Percentiles rank a stretch among this genome's conserved stretches.
These are phyloP conservation scores for Antrodiella citrinella DNA, from an alignment of 768 basidiomycete species.

Conservation along the genomic window DNA sequence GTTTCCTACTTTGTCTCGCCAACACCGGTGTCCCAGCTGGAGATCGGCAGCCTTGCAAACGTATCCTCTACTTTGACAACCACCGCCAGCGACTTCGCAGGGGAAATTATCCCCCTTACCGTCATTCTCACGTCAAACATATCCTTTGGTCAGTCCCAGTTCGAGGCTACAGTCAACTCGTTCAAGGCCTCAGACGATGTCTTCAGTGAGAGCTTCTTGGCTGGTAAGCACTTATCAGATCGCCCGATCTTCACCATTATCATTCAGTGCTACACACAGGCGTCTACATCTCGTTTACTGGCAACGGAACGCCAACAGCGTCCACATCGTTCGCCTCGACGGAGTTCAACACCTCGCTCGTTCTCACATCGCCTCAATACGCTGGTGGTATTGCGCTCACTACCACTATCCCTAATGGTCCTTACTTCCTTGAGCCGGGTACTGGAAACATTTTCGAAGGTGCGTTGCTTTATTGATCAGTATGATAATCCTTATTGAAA, in stretches of 20 bases:
- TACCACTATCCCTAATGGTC: constrained; percentile 14
- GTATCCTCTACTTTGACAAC: background rate
- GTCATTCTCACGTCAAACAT: constrained; percentile 14
- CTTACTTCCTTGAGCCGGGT: constrained; percentile 17
- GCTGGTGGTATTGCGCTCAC: constrained; percentile 10
- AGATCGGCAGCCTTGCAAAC: background rate
- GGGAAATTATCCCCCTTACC: constrained; percentile 17
- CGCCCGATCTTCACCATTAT: background rate
- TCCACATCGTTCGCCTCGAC: constrained; percentile 4
- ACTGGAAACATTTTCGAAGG: constrained; percentile 21
- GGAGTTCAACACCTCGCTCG: constrained; percentile 5
- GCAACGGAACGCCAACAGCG: constrained; percentile 4
- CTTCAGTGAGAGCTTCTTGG: constrained; percentile 17
- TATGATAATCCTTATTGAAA: no score
- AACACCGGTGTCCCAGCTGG: constrained; percentile 9
- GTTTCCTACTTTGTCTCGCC: constrained; percentile 11
- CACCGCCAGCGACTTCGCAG: background rate
- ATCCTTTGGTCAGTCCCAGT: constrained; percentile 10
- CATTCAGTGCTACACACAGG: constrained; percentile 8
- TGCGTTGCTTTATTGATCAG: background rate
- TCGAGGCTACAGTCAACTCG: constrained; percentile 8
- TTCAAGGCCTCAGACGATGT: constrained; percentile 18
- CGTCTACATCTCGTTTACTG: constrained; percentile 16
- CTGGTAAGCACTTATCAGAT: constrained; percentile 7
- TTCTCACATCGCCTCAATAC: constrained; percentile 10